phyloP scores from a whole-genome alignment of 2,329 filamentous ascomycete genomes.

The Pestalotiopsis sp. region DNA sequence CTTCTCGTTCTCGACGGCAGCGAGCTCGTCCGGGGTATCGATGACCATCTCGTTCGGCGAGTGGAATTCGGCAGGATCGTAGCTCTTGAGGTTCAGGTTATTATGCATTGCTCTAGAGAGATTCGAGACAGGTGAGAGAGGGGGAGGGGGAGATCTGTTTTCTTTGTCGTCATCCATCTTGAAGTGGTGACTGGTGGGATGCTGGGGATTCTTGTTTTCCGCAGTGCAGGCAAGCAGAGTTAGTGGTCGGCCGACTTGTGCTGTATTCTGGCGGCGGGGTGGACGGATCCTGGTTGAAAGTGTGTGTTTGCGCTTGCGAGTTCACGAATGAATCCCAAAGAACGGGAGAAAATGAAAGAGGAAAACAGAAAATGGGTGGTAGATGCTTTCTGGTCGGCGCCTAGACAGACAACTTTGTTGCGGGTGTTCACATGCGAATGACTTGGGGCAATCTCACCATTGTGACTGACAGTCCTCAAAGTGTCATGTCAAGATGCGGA shows the following conservation, averaged over 20 bases:
- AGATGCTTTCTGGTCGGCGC: not conserved
- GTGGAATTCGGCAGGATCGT: constrained; percentile 48
- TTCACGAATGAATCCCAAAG: not conserved
- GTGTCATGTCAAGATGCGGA: constrained; percentile 1
- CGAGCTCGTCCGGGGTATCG: constrained; percentile 57
- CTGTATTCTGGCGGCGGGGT: too few species aligned
- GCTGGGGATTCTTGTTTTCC: not conserved
- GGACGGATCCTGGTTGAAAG: too few species aligned
- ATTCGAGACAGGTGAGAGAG: not conserved
- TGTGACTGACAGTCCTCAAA: not conserved
- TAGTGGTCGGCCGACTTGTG: too few species aligned
- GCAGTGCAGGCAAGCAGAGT: not conserved
- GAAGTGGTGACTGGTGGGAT: not conserved
- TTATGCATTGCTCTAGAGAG: too few species aligned
- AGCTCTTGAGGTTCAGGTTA: constrained; percentile 40
- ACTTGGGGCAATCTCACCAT: not conserved
- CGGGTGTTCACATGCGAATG: not conserved
- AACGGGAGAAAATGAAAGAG: not conserved
- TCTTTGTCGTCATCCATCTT: not conserved
- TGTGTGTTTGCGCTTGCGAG: not conserved
- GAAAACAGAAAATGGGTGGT: not conserved
- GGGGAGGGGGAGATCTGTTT: not conserved
- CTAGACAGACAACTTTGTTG: not conserved
- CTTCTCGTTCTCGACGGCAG: constrained; percentile 50
- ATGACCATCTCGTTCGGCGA: constrained; percentile 61